phyloP scores from a whole-genome alignment of 163 green algal genomes.

The Picocystis sp. region DNA sequence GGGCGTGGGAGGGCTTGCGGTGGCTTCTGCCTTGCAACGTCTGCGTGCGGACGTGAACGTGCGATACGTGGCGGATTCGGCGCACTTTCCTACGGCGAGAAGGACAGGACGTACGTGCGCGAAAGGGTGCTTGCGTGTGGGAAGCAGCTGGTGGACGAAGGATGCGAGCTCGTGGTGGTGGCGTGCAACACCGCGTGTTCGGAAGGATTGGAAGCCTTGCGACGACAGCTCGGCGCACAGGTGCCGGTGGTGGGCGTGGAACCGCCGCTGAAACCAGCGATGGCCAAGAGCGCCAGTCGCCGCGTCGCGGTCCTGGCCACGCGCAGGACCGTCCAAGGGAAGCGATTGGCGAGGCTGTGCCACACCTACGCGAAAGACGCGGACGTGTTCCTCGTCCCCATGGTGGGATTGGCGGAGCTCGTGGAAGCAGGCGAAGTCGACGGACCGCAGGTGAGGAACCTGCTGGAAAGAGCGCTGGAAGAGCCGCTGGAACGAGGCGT shows the following conservation, averaged over 20 bases:
- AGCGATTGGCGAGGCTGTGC: not conserved
- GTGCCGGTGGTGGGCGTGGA: slow-evolving; percentile 9
- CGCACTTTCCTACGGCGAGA: slow-evolving; percentile 10
- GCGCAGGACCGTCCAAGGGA: slow-evolving; percentile 1
- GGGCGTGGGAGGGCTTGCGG: slow-evolving; percentile 3
- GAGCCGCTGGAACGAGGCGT: slow-evolving; percentile 2
- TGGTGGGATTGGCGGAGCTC: slow-evolving; percentile 7
- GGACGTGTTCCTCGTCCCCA: not conserved
- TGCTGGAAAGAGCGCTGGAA: slow-evolving; percentile 1
- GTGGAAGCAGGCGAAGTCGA: slow-evolving; percentile 7
- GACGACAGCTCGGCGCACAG: not conserved
- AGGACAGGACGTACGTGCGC: not conserved
- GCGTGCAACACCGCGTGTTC: slow-evolving; percentile 11
- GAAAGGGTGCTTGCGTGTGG: not conserved
- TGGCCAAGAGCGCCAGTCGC: not conserved
- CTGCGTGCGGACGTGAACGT: not conserved
- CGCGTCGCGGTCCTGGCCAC: slow-evolving; percentile 5
- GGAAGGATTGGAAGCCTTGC: slow-evolving; percentile 2
- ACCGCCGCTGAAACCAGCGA: slow-evolving; percentile 7
- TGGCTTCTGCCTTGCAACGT: slow-evolving; percentile 7
- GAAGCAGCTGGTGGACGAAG: not conserved
- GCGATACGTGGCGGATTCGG: slow-evolving; percentile 7
- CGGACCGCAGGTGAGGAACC: not conserved
- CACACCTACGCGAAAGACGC: not conserved
- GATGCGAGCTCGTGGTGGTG: slow-evolving; percentile 7